Evolutionary conservation across 306 rosid species (phyloP), one percentile per base, ranked within the genome.

Genomic region (Parietaria judaica): DNA sequence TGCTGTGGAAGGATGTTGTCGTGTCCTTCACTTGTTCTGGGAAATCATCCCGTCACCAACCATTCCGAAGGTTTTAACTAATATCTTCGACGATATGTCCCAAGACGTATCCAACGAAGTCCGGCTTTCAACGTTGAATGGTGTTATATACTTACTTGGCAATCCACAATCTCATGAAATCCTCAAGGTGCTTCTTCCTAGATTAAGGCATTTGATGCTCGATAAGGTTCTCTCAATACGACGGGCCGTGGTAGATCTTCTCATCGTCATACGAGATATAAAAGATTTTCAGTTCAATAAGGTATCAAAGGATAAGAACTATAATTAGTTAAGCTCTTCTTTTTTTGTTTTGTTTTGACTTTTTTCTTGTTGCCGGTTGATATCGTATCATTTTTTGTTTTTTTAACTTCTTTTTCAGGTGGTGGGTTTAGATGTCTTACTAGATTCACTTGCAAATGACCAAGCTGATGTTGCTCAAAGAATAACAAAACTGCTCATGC

Each of bases 1-100:
- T 73, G 95, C 96, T 16, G 95, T 88, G 61, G 96, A 92, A 81
- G 98, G 98, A 69, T 86, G 80, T 48, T 88, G 90, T 54, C 88
- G 95, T 8, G 48, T 92, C 60, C 98, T 92, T 79, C 85, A 70
- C 72, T 75, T 88, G 53, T 88, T 81, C 72, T 92, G 96, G 98
- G 94, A 88, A 82, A 77, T 88, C 43, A 84, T 88, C 74, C 95
- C 96, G 63, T 86, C 91, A 54, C 74, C 88, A 36, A 82, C 74
- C 69, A 88, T 86, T 74, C 79, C 90, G 56, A 85, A 82, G 81
- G 71, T 86, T n/a, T 39, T 92, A 58, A 83, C 81, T 46, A 85
- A 80, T 64, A 34, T 80, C 74, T 72, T 88, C 70, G 81, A 78
- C 72, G 95, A 86, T 74, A 80, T 84, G 77, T 88, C 96, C 15